Base-by-base conservation (phyloP, 305 asterid genomes). In the Galium porrigens region DNA sequence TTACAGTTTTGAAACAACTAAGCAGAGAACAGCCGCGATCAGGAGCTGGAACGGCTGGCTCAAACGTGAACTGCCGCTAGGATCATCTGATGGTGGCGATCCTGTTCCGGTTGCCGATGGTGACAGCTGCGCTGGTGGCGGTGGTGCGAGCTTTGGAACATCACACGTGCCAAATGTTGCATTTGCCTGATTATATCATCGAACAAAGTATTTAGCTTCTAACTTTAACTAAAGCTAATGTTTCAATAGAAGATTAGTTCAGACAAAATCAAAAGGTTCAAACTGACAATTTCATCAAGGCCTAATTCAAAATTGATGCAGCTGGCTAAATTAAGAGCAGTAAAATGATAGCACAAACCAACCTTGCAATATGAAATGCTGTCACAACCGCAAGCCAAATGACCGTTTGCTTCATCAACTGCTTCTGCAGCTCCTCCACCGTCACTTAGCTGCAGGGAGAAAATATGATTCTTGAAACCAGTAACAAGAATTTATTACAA, bases 371-470 rank as follows among this genome's bases (percentile, higher is more conserved):
- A 89, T 74, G 95, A 88, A 71, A 89, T 82, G 80, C 72, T 83
- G 79, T 78, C 86, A 68, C 99, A 94, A 58, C 95, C 92, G 65
- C 99, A 89, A 8, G 94, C 73, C 67, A 83, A 68, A 52, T 77
- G 99, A 9, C 99, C 99, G 33, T 94, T 94, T 49, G 90, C 97
- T 76, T 78, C 78, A 71, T 94, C 96, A 48, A 94, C 86, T 5
- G 96, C 99, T 81, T 81, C 89, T 9, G 99, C 65, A 2, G 94
- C 88, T 65, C 99, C 99, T 63, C 92, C 96, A 37, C 97, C 97
- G 42, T 87, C 97, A 65, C 86, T 94, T 83, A 77, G 76, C 98
- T 91, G 81, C 71, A 72, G 42, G 33, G 37, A 68, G 7, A 29
- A 30, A 55, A 58, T 27, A 76, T 33, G 25, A 55, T 41, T 11